Evolutionary conservation across 257 asterid species (phyloP), one percentile per base, ranked within the genome.

Genomic region (Fraxinus anomala): DNA sequence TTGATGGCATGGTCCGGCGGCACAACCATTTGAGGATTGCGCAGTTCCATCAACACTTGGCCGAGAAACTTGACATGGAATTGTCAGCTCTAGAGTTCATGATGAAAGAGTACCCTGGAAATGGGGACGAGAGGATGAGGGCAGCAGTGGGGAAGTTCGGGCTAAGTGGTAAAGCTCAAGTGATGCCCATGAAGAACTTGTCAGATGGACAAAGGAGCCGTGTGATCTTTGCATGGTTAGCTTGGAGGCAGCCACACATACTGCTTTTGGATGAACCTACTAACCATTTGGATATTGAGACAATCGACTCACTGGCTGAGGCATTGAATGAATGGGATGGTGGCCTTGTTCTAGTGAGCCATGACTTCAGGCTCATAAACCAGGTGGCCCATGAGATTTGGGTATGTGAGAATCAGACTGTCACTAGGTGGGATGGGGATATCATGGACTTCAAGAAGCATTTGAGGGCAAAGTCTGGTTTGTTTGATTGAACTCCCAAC

Each of bases 281-380:
- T 30, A 96, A 96, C 79, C 99, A 96, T 87, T 86, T 96, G 85
- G 99, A 96, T 86, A 89, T 93, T 0, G 99, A 96, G 92, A 96
- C 99, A 0, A 96, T 96, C 0, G 99, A 96, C 76, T 93, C 98
- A 0, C 89, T 96, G 4, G 99, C 99, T 0, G 98, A 95, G 86
- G 99, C 99, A 6, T 78, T 95, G 89, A 95, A 92, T 3, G 97
- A 93, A 67, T 95, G 98, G 99, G 98, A 95, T 21, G 99, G 99
- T 21, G 99, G 99, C 37, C 5, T 96, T 88, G 99, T 96, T 72
- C 97, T 96, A 17, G 99, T 96, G 3, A 96, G 99, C 82, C 99
- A 96, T 3, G 98, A 96, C 73, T 96, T 96, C 68, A 89, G 99
- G 94, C 97, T 96, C 34, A 96, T 96, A 24, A 96, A 94, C 87